phyloP scores from a whole-genome alignment of 164 flowering plant genomes.

The Vitis cinerea region DNA sequence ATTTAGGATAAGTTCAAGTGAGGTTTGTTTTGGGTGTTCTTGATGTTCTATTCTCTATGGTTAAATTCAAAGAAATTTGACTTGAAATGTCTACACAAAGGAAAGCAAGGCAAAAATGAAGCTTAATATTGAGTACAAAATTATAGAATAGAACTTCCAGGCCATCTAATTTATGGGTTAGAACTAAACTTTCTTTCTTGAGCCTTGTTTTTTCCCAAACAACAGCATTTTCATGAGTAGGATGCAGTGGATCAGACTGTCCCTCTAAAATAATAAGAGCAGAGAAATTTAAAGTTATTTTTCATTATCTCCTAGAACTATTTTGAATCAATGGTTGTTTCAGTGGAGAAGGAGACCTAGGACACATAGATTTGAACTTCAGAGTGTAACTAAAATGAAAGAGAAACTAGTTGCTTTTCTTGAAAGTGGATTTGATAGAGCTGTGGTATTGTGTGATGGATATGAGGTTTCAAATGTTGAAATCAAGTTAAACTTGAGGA shows the following conservation, averaged over 20 bases:
- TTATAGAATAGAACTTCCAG: not conserved
- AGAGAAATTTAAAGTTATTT: not conserved
- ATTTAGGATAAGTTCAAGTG: not conserved
- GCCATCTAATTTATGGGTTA: not conserved
- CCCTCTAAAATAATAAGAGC: not conserved
- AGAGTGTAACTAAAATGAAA: not conserved
- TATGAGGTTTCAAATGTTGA: not conserved
- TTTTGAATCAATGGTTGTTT: not conserved
- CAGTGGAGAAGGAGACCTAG: not conserved
- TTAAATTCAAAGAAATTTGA: not conserved
- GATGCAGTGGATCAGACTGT: not conserved
- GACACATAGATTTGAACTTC: not conserved
- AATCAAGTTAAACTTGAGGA: not conserved
- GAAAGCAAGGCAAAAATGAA: not conserved
- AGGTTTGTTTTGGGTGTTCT: not conserved
- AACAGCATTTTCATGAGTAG: not conserved
- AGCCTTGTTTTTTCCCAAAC: not conserved
- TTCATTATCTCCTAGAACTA: not conserved
- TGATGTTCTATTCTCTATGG: not conserved
- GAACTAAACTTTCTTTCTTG: not conserved
- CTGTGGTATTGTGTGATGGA: not conserved
- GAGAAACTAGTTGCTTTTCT: not conserved
- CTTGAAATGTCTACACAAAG: not conserved
- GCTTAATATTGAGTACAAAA: not conserved
- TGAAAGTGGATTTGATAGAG: not conserved